Evolutionary conservation across 331 rosid genomes (phyloP), one percentile per base, ranked within the genome.

Genomic region (Erythrophleum ivorense): DNA sequence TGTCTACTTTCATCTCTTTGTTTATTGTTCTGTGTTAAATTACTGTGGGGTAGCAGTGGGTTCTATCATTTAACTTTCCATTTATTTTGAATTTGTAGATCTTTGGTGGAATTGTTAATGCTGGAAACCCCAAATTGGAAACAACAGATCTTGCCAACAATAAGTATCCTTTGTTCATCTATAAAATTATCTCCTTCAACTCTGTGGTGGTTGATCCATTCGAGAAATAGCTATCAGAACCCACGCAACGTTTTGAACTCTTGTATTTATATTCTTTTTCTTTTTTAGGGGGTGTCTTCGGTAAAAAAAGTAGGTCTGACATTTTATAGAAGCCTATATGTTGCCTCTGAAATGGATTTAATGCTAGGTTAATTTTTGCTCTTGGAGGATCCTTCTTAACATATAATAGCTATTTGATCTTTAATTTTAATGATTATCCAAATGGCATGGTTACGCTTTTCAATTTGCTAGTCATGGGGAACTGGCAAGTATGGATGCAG

Each of bases 391-490:
- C 63, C 74, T 90, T 86, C 98, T 93, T 95, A 84, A 95, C 99
- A 78, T 48, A 77, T 34, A 86, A 73, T 82, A 95, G 99, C 88
- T 95, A 93, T 87, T 76, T 92, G 78, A 88, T 95, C 81, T 93
- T 93, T 84, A 95, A 95, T 86, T 95, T 95, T 82, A 95, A 95
- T 77, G 99, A 95, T 80, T 95, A 89, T 76, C 98, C 99, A 6
- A 95, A 92, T 82, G 99, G 99, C 72, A 93, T 95, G 97, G 99
- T 95, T 92, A 90, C 99, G 67, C 98, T 95, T 76, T 95, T 93
- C 94, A 95, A 95, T 89, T 88, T 93, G 85, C 83, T 95, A 13
- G 99, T 95, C 89, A 68, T 83, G 87, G 97, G 91, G 76, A 86
- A 90, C 77, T 95, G 99, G 98, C 92, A 89, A 0, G 50, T 24